Evolutionary conservation across 176 grass and related monocot genomes (phyloP), one percentile per base, ranked within the genome.

Genomic region (Thalia dealbata): DNA sequence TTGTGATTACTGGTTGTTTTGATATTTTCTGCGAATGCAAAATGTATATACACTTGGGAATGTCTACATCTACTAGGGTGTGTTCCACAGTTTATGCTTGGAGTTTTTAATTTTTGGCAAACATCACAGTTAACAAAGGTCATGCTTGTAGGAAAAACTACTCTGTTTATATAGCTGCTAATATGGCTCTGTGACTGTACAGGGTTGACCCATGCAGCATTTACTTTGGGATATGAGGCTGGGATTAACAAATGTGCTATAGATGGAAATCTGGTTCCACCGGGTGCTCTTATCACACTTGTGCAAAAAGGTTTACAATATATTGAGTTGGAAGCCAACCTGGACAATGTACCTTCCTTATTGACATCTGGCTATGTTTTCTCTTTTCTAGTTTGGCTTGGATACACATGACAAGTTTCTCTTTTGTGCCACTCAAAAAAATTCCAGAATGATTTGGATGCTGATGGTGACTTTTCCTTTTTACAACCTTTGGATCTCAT

Each of bases 231-330:
- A 38, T 97, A 90, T 75, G 93, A 97, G 76, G 89, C 93, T 43
- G 87, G 87, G 76, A 84, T 97, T 62, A 82, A 90, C 80, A 97
- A 86, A 70, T 78, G 84, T 76, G 78, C 79, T n/a, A 88, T 96
- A 44, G 87, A 97, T 86, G 86, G 84, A 72, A 92, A 86, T 86
- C n/a, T 77, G 66, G 87, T 97, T 27, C 93, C 93, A 75, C 85
- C 93, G 52, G 87, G 89, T 46, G 86, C 93, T 78, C 87, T 97
- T 59, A 88, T 97, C 61, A 90, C 89, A 63, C 44, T 97, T 72
- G 83, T 97, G 52, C 93, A 97, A 72, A 97, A 97, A 80, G 93
- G 93, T 56, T 83, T 97, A 19, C 93, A 97, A 35, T 97, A 97
- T 81, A 97, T 92, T 80, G 93, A 97, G 75, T 67, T 97, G 68